phyloP scores from a whole-genome alignment of 345 rosid genomes.

The Balakata baccata region DNA sequence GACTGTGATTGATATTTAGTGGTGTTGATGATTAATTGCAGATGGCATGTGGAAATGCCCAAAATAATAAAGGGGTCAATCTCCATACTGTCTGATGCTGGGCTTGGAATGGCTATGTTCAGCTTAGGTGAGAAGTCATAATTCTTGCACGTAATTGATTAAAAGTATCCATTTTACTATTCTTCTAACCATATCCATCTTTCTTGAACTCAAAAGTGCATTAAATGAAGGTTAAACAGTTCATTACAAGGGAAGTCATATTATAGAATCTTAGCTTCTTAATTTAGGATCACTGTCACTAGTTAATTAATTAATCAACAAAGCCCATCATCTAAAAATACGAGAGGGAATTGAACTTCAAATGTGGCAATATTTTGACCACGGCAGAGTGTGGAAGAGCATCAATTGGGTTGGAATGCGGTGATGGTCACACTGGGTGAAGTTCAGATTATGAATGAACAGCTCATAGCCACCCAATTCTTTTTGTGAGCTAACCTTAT shows the following conservation, averaged over 20 bases:
- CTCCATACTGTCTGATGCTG: slow-evolving; percentile 40
- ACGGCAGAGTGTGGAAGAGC: background rate
- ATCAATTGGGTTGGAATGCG: background rate
- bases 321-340: too few relatives aligned
- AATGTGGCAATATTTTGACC: slow-evolving; percentile 13
- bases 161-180: background rate
- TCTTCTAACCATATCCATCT: too few relatives aligned
- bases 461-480: slow-evolving; percentile 23
- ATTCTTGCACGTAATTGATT: background rate
- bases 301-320: too few relatives aligned
- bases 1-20: background rate
- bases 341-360: background rate
- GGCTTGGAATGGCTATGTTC: slow-evolving; percentile 43
- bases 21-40: slow-evolving; percentile 11
- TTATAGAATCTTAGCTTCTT: background rate
- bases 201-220: too few relatives aligned
- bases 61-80: slow-evolving; percentile 27
- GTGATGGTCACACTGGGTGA: slow-evolving; percentile 14
- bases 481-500: background rate
- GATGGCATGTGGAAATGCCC: slow-evolving; percentile 36
- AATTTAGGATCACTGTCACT: too few relatives aligned
- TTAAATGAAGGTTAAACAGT: background rate
- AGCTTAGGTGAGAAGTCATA: slow-evolving; percentile 34
- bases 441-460: slow-evolving; percentile 12
- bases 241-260: background rate